Percentiles rank a stretch among this genome's conserved stretches.
These are phyloP conservation scores for Neoboletus subvelutipes DNA, from an alignment of 768 basidiomycete genomes.

Conservation along the genomic window DNA sequence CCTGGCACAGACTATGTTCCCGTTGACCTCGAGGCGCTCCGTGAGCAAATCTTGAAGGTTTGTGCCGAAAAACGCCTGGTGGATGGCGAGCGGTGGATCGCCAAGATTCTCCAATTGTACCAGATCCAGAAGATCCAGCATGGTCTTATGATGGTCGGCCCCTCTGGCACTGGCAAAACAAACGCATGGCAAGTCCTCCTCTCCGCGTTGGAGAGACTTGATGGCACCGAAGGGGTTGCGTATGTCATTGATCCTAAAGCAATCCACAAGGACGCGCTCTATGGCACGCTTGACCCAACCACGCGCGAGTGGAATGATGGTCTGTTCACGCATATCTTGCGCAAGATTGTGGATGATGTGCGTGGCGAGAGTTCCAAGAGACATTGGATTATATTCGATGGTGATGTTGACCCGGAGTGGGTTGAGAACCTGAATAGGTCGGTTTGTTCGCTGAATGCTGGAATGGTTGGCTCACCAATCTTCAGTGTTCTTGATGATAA, in stretches of 20 bases:
- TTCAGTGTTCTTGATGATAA: conserved; percentile 96
- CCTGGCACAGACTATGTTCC: conserved; percentile 92
- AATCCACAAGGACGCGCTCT: conserved; percentile 97
- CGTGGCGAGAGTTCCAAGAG: conserved; percentile 95
- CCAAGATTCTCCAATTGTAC: conserved; percentile 95
- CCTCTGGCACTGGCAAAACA: conserved; percentile 95
- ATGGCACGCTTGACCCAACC: conserved; percentile 94
- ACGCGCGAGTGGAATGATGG: conserved; percentile 99
- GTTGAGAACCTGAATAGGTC: conserved; percentile 99
- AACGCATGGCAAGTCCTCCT: conserved; percentile 96
- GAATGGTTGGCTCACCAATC: conserved; percentile 1
- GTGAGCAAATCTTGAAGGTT: conserved; percentile 82
- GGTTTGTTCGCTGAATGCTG: conserved; percentile 21
- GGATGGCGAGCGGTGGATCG: conserved; percentile 84
- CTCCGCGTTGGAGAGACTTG: conserved; percentile 84
- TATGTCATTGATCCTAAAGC: conserved; percentile 99
- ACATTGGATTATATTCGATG: conserved; percentile 99
- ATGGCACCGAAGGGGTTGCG: conserved; percentile 87
- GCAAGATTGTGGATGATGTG: conserved; percentile 98
- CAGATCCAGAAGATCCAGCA: conserved; percentile 99
- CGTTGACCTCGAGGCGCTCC: conserved; percentile 82
- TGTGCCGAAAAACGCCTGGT: conserved; percentile 86
- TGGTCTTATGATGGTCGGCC: conserved; percentile 99
- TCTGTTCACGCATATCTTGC: conserved; percentile 93
- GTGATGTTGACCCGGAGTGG: conserved; percentile 99